Evolutionary conservation across 371 early-diverging fungal genomes (phyloP), one percentile per base, ranked within the genome.

Genomic region (Capniomyces stellatus): DNA sequence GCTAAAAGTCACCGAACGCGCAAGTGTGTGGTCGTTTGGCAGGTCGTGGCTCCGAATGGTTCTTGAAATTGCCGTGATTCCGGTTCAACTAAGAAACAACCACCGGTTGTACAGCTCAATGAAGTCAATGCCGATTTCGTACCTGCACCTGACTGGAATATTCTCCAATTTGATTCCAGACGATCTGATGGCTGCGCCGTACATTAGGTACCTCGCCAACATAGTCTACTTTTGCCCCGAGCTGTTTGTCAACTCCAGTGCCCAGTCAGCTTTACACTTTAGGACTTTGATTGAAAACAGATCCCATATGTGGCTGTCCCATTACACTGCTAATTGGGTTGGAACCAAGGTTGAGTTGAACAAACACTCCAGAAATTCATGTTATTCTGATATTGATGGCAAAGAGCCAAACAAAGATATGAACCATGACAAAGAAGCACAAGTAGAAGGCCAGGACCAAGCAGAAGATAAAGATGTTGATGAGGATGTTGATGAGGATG

Each of bases 171-270:
- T 61, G 31, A 35, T 67, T 44, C 67, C 67, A 2, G 60, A 60
- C 30, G 67, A 67, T 51, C 55, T 67, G 22, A 63, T 67, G 54
- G 58, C 67, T 10, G 58, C 66, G 43, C 67, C 67, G 2, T 54
- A 54, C 24, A 61, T 67, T 24, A 58, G 53, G 43, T 52, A 50
- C 22, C 50, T 67, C 29, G 46, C 59, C 6, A 52, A 46, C 23
- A 52, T 66, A 19, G 66, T 66, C 10, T 55, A 60, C 30, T 22
- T 24, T 48, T 19, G 24, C 24, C 27, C 27, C 18, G 48, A 48
- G 3, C 27, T 44, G 4, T 12, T 23, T 8, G 46, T 44, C 8
- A 8, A 22, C 21, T 44, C 46, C 4, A 44, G 24, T 10, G 27
- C 19, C 19, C 21, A 27, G 27, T 8, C 46, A 4, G 30, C 23